Evolutionary conservation across 352 stramenopile genomes (phyloP), one percentile per base, ranked within the genome.

Genomic region (Globisporangium apiculatum): DNA sequence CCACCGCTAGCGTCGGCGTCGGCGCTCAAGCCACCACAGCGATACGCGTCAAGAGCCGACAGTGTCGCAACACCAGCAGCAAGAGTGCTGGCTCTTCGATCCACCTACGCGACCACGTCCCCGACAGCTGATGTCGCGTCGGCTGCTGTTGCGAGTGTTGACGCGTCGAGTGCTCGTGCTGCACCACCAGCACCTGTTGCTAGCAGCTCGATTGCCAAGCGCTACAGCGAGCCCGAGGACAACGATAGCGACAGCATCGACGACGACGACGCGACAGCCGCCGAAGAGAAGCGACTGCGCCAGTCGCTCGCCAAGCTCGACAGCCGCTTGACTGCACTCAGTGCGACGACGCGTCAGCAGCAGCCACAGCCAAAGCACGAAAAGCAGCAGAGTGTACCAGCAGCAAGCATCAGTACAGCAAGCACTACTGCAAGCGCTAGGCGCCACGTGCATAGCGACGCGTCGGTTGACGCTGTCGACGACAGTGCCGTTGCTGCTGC

Each of bases 241-340:
- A n/a, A 49, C 7, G 35, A 42, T 8, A 52, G 48, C 31, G 7
- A 18, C 43, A 24, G 37, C 1, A 24, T 36, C 0, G 69, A 79
- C 18, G 62, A 76, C 8, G 63, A 75, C 31, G 69, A 67, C 11
- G 49, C 72, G n/a, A 59, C 70, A 2, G 65, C 60, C 2, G 74
- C 61, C 6, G 74, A 83, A 63, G 76, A 89, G 52, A 41, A 62
- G 6, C 59, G 61, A 7, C 51, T 89, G 24, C 70, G 72, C n/a
- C 60, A 79, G 61, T 89, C 76, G 45, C 69, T 86, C 10, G 76
- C 83, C 18, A 79, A 79, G 43, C 73, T 86, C 9, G 74, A 79
- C 37, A 66, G 45, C 1, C 63, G 71, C 8, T 60, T 89, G 6
- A 71, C 58, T 5, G 59, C 60, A 8, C 41, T 79, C 31, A 53